Conservation (phyloP, 306 rosid species). For the Pyrus betulifolia region DNA sequence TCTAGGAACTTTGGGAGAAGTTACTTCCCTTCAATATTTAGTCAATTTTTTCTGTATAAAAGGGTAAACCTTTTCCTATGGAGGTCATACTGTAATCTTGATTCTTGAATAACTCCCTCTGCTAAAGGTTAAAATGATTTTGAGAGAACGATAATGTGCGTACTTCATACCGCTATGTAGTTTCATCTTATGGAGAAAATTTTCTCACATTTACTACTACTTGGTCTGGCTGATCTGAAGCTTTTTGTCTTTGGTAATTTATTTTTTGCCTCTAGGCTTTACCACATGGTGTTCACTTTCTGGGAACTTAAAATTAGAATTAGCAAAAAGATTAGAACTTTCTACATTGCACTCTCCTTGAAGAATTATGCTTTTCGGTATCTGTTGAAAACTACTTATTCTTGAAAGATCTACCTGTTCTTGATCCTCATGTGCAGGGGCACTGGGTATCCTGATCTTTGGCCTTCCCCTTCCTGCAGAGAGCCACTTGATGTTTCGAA, state of each 20-base stretch:
- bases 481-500: slow-evolving; percentile 93
- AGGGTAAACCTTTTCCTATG: not conserved
- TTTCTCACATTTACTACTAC: not conserved
- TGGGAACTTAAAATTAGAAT: not conserved
- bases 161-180: not conserved
- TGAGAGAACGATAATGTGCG: not conserved
- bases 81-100: not conserved
- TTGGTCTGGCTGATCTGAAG: not conserved
- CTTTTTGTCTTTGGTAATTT: not conserved
- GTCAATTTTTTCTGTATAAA: not conserved
- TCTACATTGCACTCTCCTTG: not conserved
- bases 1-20: not conserved
- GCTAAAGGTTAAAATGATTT: not conserved
- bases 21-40: not conserved
- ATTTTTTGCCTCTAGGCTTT: not conserved
- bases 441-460: slow-evolving; percentile 84
- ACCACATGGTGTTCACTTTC: not conserved
- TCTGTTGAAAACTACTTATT: not conserved
- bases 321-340: not conserved
- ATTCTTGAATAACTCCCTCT: not conserved
- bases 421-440: slow-evolving; percentile 57
- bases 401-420: not conserved
- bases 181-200: not conserved
- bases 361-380: not conserved
- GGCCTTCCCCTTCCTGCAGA: slow-evolving; percentile 84